Conservation (phyloP, 768 basidiomycete genomes). For the Lepiota brunneoincarnata region DNA sequence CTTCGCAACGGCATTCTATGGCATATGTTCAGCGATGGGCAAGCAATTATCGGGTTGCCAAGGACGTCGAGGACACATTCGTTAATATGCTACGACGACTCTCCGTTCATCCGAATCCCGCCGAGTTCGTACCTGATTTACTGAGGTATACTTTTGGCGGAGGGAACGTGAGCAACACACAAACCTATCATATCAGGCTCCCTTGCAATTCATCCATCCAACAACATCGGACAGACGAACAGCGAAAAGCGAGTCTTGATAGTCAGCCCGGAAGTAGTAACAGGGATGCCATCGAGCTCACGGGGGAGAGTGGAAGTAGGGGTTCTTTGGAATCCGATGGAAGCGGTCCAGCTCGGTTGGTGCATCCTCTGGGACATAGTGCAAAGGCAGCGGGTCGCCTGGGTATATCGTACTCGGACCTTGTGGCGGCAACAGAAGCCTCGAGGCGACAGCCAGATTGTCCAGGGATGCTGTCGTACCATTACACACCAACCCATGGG, state of each 20-base stretch:
- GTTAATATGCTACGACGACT: conserved; percentile 57
- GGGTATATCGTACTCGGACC: conserved; percentile 34
- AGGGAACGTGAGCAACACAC: conserved; percentile 38
- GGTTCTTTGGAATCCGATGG: not conserved
- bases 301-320: not conserved
- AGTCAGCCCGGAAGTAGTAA: not conserved
- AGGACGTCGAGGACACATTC: conserved; percentile 55
- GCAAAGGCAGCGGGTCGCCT: conserved; percentile 41
- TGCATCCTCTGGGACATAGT: conserved; percentile 22
- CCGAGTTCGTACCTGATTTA: conserved; percentile 43
- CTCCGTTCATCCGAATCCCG: conserved; percentile 50
- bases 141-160: conserved; percentile 52
- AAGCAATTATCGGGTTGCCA: conserved; percentile 28
- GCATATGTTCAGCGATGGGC: conserved; percentile 37
- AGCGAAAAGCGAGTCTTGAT: not conserved
- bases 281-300: not conserved
- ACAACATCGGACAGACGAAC: not conserved
- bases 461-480: not conserved
- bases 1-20: conserved; percentile 20
- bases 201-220: conserved; percentile 32
- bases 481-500: not conserved
- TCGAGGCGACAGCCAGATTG: not conserved
- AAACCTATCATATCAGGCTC: conserved; percentile 56
- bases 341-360: not conserved
- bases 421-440: conserved; percentile 26